Percentiles rank a stretch among this genome's conserved stretches.
Evolutionary conservation across 441 rosid species (phyloP).

Genomic region (Raphanus hybrid): DNA sequence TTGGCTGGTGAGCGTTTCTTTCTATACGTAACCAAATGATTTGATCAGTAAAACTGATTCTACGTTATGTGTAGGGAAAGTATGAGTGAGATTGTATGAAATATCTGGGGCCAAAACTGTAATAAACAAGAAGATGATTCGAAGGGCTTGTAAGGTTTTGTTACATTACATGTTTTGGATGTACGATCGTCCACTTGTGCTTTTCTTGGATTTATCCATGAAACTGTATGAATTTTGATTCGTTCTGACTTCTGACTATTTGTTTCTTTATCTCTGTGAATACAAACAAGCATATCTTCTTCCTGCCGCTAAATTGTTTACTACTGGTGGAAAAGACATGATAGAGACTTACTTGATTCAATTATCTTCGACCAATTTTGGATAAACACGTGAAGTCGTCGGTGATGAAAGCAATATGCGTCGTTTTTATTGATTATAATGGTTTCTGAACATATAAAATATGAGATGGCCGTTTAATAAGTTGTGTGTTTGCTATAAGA

Average conservation of each 20-base stretch:
- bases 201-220: conserved; percentile 30
- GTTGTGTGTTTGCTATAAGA: too few relatives aligned
- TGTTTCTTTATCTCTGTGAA: background rate
- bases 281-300: conserved; percentile 21
- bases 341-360: conserved; percentile 6
- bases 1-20: background rate
- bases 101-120: background rate
- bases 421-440: background rate
- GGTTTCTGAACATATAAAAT: background rate
- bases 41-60: background rate
- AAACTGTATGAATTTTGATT: conserved; percentile 16
- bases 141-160: background rate
- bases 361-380: conserved; percentile 24
- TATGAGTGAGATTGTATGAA: conserved; percentile 14
- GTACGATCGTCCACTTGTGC: conserved; percentile 22
- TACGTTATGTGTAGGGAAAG: background rate
- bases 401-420: conserved; percentile 12
- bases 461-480: background rate
- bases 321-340: background rate
- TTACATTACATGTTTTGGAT: conserved; percentile 22
- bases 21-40: background rate
- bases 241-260: background rate
- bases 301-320: conserved; percentile 3
- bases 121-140: conserved; percentile 24
- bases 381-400: conserved; percentile 10